phyloP scores from a whole-genome alignment of 805 yeast species.

The Candida verbasci region DNA sequence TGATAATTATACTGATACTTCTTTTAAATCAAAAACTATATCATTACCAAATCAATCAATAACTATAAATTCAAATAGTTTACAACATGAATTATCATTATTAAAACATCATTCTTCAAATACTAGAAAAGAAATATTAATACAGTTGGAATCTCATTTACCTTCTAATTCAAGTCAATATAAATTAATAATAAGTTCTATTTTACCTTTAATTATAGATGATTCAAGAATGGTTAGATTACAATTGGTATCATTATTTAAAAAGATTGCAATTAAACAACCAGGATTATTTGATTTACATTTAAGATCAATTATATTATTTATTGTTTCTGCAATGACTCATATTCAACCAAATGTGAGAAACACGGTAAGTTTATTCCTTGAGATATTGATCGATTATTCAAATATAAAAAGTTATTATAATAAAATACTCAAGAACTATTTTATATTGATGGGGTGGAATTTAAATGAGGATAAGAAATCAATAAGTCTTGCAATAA shows the following conservation, averaged over 20 bases:
- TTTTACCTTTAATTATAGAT: constrained; percentile 65
- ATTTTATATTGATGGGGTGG: constrained; percentile 76
- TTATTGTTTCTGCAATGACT: constrained; percentile 88
- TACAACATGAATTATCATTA: constrained; percentile 60
- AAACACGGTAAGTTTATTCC: constrained; percentile 66
- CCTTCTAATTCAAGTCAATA: constrained; percentile 50
- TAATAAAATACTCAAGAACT: constrained; percentile 63
- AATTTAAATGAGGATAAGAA: constrained; percentile 38
- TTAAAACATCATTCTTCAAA: constrained; percentile 68
- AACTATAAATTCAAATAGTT: constrained; percentile 24
- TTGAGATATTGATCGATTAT: constrained; percentile 53
- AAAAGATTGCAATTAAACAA: constrained; percentile 44
- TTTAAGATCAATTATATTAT: constrained; percentile 58
- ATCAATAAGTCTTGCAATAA: constrained; percentile 30
- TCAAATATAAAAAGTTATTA: constrained; percentile 53
- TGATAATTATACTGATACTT: constrained; percentile 77
- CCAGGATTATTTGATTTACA: constrained; percentile 58
- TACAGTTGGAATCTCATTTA: constrained; percentile 46
- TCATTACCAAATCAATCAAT: constrained; percentile 44
- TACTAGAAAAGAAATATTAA: constrained; percentile 69
- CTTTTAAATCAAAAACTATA: constrained; percentile 67
- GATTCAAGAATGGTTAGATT: constrained; percentile 61
- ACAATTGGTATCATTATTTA: constrained; percentile 45
- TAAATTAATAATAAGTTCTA: constrained; percentile 53
- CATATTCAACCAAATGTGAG: constrained; percentile 78